Conservation (phyloP, 176 grass and related monocot genomes). For the Oryza brachyantha region DNA sequence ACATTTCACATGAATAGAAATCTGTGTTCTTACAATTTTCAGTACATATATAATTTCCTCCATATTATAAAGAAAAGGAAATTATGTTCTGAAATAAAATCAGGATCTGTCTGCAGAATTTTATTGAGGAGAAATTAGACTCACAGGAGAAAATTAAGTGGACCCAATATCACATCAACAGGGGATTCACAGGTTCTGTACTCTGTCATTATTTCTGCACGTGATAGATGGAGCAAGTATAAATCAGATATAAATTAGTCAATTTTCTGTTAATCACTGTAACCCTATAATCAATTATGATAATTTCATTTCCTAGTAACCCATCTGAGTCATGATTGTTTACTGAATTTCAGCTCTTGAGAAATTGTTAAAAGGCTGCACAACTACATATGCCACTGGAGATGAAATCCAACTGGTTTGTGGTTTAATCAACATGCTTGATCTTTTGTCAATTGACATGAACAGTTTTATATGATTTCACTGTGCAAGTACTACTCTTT, state of each 20-base stretch:
- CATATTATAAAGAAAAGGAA: background rate
- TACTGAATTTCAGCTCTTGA: constrained; percentile 60
- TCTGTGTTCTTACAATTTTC: background rate
- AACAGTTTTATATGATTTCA: background rate
- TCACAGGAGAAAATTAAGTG: constrained; percentile 45
- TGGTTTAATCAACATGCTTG: background rate
- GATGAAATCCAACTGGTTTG: constrained; percentile 71
- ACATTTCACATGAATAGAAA: background rate
- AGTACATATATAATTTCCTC: background rate
- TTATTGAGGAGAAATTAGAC: constrained; percentile 50
- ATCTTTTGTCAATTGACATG: background rate
- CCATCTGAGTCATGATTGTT: background rate
- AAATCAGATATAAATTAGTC: background rate
- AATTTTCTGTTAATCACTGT: background rate
- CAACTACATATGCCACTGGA: constrained; percentile 68
- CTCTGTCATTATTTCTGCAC: background rate
- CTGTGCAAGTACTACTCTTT: background rate
- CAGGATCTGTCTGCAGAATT: constrained; percentile 38
- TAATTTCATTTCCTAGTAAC: background rate
- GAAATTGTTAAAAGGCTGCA: constrained; percentile 47
- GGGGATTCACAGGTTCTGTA: constrained; percentile 61
- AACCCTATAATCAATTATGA: background rate
- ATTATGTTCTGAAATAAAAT: background rate
- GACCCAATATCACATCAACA: constrained; percentile 56
- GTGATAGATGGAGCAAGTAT: background rate